phyloP scores from a whole-genome alignment of 1,284 basidiomycete species.

The Apiotrichum siamense region DNA sequence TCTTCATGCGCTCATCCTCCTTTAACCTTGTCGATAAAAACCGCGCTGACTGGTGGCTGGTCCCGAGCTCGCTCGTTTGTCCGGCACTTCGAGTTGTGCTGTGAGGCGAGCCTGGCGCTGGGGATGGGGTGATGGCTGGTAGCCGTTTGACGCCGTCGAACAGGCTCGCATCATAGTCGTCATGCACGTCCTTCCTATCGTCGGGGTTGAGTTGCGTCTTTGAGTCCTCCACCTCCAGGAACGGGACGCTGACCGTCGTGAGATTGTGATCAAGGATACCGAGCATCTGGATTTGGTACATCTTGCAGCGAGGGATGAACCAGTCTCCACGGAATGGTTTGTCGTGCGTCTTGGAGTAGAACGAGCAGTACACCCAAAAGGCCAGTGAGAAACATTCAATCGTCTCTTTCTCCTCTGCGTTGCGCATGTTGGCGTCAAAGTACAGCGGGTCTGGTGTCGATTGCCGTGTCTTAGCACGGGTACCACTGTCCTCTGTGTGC shows the following conservation, averaged over 20 bases:
- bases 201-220: slow-evolving; percentile 17
- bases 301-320: slow-evolving; percentile 84
- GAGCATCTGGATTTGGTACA: slow-evolving; percentile 91
- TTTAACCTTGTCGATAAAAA: slow-evolving; percentile 24
- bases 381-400: slow-evolving; percentile 44
- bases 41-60: slow-evolving; percentile 40
- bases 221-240: slow-evolving; percentile 50
- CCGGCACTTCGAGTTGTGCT: not conserved
- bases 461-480: slow-evolving; percentile 28
- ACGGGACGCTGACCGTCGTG: slow-evolving; percentile 74
- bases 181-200: slow-evolving; percentile 26
- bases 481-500: slow-evolving; percentile 43
- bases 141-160: slow-evolving; percentile 18
- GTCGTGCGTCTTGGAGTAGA: slow-evolving; percentile 47
- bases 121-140: not conserved
- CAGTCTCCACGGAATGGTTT: slow-evolving; percentile 76
- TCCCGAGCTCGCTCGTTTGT: slow-evolving; percentile 4
- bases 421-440: slow-evolving; percentile 54
- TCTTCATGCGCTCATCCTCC: slow-evolving; percentile 10
- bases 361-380: slow-evolving; percentile 46
- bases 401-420: slow-evolving; percentile 31
- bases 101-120: not conserved
- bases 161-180: slow-evolving; percentile 34
- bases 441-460: slow-evolving; percentile 67
- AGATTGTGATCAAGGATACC: slow-evolving; percentile 84